A percentile compares a stretch with the other conserved stretches of the same genome.
Conservation (phyloP, 169 alveolate genomes). For the Plasmodium cynomolgi region DNA sequence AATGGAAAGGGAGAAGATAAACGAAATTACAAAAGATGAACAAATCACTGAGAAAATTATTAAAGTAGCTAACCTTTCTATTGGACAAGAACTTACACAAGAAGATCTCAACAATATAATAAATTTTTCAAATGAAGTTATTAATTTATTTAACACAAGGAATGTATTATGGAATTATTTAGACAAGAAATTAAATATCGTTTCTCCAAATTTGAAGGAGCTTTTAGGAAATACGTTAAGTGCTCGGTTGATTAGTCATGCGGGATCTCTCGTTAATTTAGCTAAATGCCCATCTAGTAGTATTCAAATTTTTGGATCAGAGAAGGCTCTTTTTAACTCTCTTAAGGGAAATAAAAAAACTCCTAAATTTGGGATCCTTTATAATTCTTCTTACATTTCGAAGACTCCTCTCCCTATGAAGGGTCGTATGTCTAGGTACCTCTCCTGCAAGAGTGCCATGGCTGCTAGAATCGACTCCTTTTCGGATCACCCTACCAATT, state of each 20-base stretch:
- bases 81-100: conserved; percentile 97
- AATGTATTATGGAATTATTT: conserved; percentile 91
- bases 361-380: conserved; percentile 99
- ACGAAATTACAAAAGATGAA: conserved; percentile 90
- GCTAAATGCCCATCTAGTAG: conserved; percentile 98
- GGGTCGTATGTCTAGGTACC: conserved; percentile 96
- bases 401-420: conserved; percentile 95
- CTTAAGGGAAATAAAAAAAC: conserved; percentile 97
- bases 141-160: conserved; percentile 91
- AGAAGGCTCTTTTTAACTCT: conserved; percentile 98
- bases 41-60: conserved; percentile 91
- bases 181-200: conserved; percentile 91
- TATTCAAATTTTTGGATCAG: conserved; percentile 96
- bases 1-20: conserved; percentile 78
- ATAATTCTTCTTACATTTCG: conserved; percentile 97
- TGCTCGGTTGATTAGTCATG: conserved; percentile 96
- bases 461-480: conserved; percentile 98
- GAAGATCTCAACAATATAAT: conserved; percentile 92
- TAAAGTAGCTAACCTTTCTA: conserved; percentile 92
- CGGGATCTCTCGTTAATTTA: conserved; percentile 95
- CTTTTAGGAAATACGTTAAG: conserved; percentile 97
- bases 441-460: conserved; percentile 98
- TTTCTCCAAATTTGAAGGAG: conserved; percentile 98
- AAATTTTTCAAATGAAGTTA: conserved; percentile 93
- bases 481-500: conserved; percentile 83